phyloP scores from a whole-genome alignment of 306 rosid genomes.

The Cucumis hystrix region DNA sequence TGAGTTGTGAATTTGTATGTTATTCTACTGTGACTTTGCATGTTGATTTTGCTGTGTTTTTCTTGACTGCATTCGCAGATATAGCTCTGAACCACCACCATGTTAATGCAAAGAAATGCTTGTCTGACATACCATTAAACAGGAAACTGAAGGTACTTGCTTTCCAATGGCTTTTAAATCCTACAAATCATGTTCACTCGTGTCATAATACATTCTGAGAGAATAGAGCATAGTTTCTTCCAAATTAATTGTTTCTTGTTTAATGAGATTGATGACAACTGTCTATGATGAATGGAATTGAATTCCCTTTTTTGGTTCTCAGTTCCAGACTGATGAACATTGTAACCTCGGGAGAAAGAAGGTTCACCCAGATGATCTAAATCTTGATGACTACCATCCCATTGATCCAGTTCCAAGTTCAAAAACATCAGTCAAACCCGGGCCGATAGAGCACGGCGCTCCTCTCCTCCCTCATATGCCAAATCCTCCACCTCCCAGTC shows the following conservation, averaged over 20 bases:
- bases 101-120: background rate
- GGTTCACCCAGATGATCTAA: constrained; percentile 4
- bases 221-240: background rate
- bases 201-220: background rate
- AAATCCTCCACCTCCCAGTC: constrained; percentile 39
- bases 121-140: background rate
- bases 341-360: background rate
- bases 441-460: constrained; percentile 67
- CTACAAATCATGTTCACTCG: background rate
- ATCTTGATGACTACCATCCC: constrained; percentile 51
- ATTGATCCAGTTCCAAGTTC: constrained; percentile 51
- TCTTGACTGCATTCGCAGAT: background rate
- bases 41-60: background rate
- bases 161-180: background rate
- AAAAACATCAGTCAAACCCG: constrained; percentile 28
- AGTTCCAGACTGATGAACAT: constrained; percentile 28
- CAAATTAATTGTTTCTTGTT: background rate
- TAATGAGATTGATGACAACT: background rate
- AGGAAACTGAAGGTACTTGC: constrained; percentile 57
- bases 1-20: background rate
- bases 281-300: background rate
- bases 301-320: background rate
- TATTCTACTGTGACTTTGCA: background rate
- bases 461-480: constrained; percentile 65
- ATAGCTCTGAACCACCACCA: background rate